Base-by-base conservation (phyloP, 2,329 filamentous ascomycete species). In the Samsoniella hepiali region DNA sequence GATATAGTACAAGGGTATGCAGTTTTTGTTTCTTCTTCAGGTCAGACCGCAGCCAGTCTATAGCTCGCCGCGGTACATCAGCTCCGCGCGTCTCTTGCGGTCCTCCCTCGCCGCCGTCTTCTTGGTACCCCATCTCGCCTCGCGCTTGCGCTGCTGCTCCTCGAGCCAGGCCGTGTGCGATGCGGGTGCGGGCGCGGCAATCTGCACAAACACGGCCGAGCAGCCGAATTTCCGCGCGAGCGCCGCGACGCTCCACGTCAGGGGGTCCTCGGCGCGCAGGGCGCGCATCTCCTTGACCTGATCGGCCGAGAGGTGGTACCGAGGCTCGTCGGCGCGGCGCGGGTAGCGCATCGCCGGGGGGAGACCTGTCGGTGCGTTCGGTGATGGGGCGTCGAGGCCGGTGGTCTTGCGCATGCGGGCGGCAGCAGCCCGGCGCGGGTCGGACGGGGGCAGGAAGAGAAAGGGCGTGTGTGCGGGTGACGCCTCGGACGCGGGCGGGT, bases 391-490 rank as follows among this genome's bases (percentile, higher is more conserved):
- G 69, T 32, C 71, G 34, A 69, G 62, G 13, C 74, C 70, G 38
- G 71, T 70, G 64, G 73, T 72, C 63, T 81, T 74, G 40, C 84
- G 78, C 47, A 77, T 72, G 17, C 76, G 74, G 47, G 84, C 74
- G 72, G 82, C 79, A 54, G 79, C 78, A 59, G 76, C 75, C 34
- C 83, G 81, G 54, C 84, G 81, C 17, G 83, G 82, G 70, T 87
- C 84, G 67, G 71, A 74, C 58, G 78, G 80, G 61, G 86, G 86
- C 36, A 89, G 81, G 75, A 89, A 89, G 72, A 86, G 83, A 76
- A 87, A 82, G 63, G 86, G 86, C n/a, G 86, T 89, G 76, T 88
- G 83, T 69, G 80, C 81, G 63, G 87, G 84, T n/a, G 84, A 82
- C 3, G 82, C 77, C 63, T 79, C 77, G 10, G 83, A 79, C 17